Percentiles rank a stretch among this genome's conserved stretches.
Evolutionary conservation across 345 rosid species (phyloP).

Genomic region (Abelmoschus esculentus): DNA sequence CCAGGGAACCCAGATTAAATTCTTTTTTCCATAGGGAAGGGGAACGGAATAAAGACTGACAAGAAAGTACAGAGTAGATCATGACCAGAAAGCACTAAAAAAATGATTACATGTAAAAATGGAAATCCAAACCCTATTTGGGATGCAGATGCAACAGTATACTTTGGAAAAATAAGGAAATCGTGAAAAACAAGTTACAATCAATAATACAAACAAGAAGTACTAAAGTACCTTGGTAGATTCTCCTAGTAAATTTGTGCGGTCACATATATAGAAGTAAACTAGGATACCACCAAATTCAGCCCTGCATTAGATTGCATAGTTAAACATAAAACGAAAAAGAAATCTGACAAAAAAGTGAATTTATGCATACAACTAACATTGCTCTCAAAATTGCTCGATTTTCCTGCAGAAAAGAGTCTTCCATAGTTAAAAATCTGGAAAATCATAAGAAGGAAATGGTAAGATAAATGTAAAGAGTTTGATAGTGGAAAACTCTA

Average conservation of each 20-base stretch:
- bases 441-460: constrained; percentile 12
- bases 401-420: constrained; percentile 85
- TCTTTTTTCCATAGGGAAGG: not conserved
- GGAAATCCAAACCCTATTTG: not conserved
- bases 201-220: constrained; percentile 9
- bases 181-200: not conserved
- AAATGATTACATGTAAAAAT: not conserved
- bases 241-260: constrained; percentile 63
- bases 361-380: constrained; percentile 39
- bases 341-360: not conserved
- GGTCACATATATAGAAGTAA: constrained; percentile 80
- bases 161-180: not conserved
- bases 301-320: constrained; percentile 45
- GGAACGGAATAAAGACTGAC: not conserved
- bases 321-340: constrained; percentile 8
- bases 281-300: constrained; percentile 68
- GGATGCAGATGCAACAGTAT: not conserved
- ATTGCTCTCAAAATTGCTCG: constrained; percentile 80
- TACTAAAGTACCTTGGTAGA: constrained; percentile 59
- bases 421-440: constrained; percentile 91
- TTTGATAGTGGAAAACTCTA: constrained; percentile 8
- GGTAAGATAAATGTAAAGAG: constrained; percentile 9
- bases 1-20: not conserved
- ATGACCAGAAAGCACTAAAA: not conserved
- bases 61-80: not conserved